These are phyloP conservation scores for Dactylellina cionopaga DNA, from an alignment of 2,329 filamentous ascomycete species.

Conservation along the genomic window DNA sequence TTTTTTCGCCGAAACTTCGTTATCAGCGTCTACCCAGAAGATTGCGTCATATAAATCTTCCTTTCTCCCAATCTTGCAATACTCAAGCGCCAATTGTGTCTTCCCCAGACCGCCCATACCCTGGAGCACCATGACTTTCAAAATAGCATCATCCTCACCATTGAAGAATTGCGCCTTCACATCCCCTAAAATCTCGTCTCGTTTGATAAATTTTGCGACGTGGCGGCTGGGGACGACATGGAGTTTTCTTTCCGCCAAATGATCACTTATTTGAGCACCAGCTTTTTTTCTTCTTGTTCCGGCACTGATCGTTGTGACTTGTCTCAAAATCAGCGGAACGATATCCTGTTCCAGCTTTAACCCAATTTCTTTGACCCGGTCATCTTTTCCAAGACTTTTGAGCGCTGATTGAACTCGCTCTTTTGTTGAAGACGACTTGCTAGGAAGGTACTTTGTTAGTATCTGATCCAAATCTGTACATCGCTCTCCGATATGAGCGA, in stretches of 20 bases:
- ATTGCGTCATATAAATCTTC: background rate
- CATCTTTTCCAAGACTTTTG: no score
- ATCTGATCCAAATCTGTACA: no score
- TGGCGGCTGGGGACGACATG: background rate
- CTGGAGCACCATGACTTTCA: background rate
- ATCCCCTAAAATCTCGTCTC: background rate
- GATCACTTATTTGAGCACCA: no score
- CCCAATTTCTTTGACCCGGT: no score
- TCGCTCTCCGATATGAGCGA: no score
- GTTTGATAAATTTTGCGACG: background rate
- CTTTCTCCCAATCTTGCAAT: background rate
- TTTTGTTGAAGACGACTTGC: no score
- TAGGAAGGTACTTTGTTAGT: no score
- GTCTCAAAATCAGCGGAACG: no score
- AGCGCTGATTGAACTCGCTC: no score
- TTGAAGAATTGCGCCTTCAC: background rate
- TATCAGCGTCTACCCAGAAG: background rate
- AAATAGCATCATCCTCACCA: background rate
- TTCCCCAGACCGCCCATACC: constrained; percentile 6
- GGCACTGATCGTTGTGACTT: no score
- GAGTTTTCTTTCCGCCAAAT: background rate
- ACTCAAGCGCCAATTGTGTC: constrained; percentile 4
- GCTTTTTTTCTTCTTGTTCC: no score
- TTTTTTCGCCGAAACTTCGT: background rate
- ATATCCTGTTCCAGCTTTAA: no score